Conservation (phyloP, 441 rosid species). For the Populus hybrid region DNA sequence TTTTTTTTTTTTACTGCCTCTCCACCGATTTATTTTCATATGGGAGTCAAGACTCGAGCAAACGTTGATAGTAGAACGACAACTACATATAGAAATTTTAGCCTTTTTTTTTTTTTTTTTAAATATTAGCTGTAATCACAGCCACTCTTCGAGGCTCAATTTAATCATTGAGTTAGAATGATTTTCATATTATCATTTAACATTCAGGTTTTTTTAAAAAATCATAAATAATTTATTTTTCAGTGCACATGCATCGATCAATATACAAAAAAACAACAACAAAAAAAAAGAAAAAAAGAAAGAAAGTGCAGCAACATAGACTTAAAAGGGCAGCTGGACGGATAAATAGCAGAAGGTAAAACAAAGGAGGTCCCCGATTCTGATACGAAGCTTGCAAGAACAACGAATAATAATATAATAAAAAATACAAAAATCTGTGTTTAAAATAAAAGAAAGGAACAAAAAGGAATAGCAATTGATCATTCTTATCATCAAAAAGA, state of each 20-base stretch:
- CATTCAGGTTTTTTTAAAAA: too few relatives aligned
- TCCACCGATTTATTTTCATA: too few relatives aligned
- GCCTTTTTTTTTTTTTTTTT: too few relatives aligned
- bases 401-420: neutral
- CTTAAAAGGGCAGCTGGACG: neutral
- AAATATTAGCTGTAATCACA: too few relatives aligned
- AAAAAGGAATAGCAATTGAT: constrained; percentile 12
- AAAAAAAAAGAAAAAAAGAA: too few relatives aligned
- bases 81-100: too few relatives aligned
- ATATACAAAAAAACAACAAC: neutral
- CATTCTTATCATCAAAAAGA: constrained; percentile 22
- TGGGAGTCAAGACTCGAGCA: too few relatives aligned
- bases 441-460: neutral
- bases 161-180: neutral
- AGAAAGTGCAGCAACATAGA: neutral
- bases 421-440: neutral
- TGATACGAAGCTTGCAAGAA: constrained; percentile 15
- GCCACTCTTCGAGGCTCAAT: too few relatives aligned
- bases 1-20: too few relatives aligned
- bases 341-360: neutral
- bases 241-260: neutral
- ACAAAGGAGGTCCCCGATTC: constrained; percentile 1
- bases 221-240: too few relatives aligned
- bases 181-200: neutral
- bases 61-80: too few relatives aligned